Evolutionary conservation across 2,329 filamentous ascomycete species (phyloP).

Genomic region (Fusarium sp.): DNA sequence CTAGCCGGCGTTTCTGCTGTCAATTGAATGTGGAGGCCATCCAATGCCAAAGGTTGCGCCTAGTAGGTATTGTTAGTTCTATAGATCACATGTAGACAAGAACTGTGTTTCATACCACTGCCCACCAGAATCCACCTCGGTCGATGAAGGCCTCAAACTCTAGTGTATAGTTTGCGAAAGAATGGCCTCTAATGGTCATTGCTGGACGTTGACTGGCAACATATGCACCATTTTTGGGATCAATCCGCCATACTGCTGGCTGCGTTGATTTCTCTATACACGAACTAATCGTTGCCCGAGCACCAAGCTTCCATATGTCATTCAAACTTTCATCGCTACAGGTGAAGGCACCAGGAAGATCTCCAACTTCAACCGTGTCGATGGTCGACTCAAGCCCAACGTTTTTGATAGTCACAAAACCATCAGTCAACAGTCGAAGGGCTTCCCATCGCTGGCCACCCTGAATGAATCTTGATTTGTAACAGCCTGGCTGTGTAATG

Average conservation of each 20-base stretch:
- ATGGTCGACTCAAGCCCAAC: neutral
- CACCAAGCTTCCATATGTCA: slow-evolving; percentile 8
- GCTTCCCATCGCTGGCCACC: slow-evolving; percentile 14
- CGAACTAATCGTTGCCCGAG: neutral
- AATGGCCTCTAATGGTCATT: neutral
- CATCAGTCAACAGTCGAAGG: slow-evolving; percentile 1
- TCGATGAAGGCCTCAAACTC: slow-evolving; percentile 10
- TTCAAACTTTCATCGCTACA: slow-evolving; percentile 9
- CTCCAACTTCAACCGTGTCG: neutral
- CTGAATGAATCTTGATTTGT: slow-evolving; percentile 6
- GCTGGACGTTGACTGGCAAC: slow-evolving; percentile 1
- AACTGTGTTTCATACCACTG: neutral
- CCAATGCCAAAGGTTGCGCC: neutral
- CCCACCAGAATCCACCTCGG: slow-evolving; percentile 14
- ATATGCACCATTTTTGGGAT: neutral
- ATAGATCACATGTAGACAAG: neutral
- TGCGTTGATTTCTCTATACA: neutral
- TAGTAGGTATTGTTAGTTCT: neutral
- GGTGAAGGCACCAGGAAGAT: slow-evolving; percentile 1
- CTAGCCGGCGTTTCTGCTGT: neutral
- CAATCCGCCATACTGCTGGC: slow-evolving; percentile 3
- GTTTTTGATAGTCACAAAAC: neutral
- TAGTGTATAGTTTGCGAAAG: slow-evolving; percentile 6
- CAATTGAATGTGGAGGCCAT: slow-evolving; percentile 5
- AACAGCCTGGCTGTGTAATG: slow-evolving; percentile 3